phyloP scores from a whole-genome alignment of 257 asterid genomes.

The Lavandula angustifolia region DNA sequence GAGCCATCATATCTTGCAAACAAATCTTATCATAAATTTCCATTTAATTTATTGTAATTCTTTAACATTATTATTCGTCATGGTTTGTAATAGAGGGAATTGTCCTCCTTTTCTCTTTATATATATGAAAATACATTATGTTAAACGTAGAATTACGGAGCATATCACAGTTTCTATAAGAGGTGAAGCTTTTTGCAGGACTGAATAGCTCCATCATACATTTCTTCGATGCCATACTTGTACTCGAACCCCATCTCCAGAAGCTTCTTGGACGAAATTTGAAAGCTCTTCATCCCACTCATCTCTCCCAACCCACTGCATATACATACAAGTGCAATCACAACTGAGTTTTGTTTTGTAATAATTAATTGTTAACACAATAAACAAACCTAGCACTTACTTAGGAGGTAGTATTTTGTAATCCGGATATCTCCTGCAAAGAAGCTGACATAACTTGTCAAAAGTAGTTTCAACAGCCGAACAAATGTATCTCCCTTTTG shows the following conservation, averaged over 20 bases:
- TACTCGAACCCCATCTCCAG: constrained; percentile 43
- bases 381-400: constrained; percentile 19
- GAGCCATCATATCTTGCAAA: too few relatives aligned
- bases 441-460: constrained; percentile 34
- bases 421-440: constrained; percentile 38
- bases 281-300: not conserved
- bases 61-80: too few relatives aligned
- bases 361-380: too few relatives aligned
- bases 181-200: constrained; percentile 39
- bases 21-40: too few relatives aligned
- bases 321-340: not conserved
- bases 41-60: too few relatives aligned
- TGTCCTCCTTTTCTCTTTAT: too few relatives aligned
- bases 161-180: too few relatives aligned
- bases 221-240: constrained; percentile 42
- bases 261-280: constrained; percentile 39
- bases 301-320: constrained; percentile 11
- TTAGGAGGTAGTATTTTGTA: constrained; percentile 31
- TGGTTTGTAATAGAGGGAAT: too few relatives aligned
- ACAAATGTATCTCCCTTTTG: constrained; percentile 52
- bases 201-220: constrained; percentile 48
- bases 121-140: too few relatives aligned
- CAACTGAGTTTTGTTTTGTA: too few relatives aligned
- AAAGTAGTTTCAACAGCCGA: constrained; percentile 35
- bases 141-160: too few relatives aligned